Evolutionary conservation across 1,284 basidiomycete genomes (phyloP), one percentile per base, ranked within the genome.

Genomic region (Malassezia sp.): DNA sequence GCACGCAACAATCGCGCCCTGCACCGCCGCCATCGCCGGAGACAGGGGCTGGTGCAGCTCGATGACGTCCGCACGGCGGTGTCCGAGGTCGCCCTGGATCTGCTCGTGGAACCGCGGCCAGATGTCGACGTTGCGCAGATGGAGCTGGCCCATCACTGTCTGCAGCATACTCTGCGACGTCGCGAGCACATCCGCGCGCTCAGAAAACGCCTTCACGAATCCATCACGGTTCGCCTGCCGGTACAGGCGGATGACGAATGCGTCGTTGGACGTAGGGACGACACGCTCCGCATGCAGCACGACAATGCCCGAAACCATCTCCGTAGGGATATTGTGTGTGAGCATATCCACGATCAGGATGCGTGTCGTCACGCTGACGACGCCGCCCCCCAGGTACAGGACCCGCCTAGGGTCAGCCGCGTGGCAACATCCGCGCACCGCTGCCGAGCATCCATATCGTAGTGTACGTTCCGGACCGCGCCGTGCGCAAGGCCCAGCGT

Each of bases 301-400:
- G 3, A 96, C 75, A n/a, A 97, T 77, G 1, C 91, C 91, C 0
- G 88, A 85, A 38, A 97, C 83, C 36, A 87, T 75, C 17, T 84
- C 77, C 0, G 79, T 82, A 0, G 89, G 89, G 11, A 96, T 80
- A 57, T 84, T 83, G 6, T 79, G 78, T 57, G 60, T 85, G 75
- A 99, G 74, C 80, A 97, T 85, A 68, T 97, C 93, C 41, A 91
- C 88, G 34, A 91, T 84, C 21, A 97, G 75, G 56, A 99, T 96
- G 21, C 86, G 80, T 24, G 86, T 89, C 0, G 91, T 97, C 29
- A 96, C 82, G 9, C 85, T 88, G 41, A 96, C 77, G 5, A 99
- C 74, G 2, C 93, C 67, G 10, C 65, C 65, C 10, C 51, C 51
- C 5, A 60, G 48, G 17, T 70, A 70, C 31, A n/a, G n/a, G n/a